Evolutionary conservation across 768 basidiomycete species (phyloP).

Genomic region (Mycena indigotica): DNA sequence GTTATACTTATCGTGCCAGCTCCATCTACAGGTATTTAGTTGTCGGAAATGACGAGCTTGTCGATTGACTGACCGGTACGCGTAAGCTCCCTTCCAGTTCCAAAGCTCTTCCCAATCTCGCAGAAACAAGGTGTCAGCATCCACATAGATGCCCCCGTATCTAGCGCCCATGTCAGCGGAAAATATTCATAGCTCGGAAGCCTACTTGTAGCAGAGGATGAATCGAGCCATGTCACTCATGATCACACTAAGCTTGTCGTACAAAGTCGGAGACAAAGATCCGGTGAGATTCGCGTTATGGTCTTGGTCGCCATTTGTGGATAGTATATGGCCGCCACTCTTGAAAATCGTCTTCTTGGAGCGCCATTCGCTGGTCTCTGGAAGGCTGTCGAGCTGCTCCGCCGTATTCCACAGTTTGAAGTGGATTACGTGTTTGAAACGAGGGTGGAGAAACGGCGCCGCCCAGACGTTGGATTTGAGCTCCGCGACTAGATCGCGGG

Average conservation of each 20-base stretch:
- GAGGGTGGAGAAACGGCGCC: constrained; percentile 88
- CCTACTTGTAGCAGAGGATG: constrained; percentile 74
- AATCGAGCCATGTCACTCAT: constrained; percentile 97
- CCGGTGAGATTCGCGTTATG: constrained; percentile 76
- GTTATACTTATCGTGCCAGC: constrained; percentile 73
- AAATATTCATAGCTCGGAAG: no score
- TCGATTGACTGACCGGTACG: constrained; percentile 80
- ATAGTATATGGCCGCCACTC: constrained; percentile 66
- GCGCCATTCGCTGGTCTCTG: constrained; percentile 92
- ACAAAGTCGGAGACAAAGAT: constrained; percentile 79
- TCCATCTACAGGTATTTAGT: neutral
- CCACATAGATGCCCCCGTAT: constrained; percentile 94
- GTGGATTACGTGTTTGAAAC: constrained; percentile 89
- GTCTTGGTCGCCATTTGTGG: constrained; percentile 31
- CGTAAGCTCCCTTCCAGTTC: constrained; percentile 98
- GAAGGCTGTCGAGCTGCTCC: constrained; percentile 88
- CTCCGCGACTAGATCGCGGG: constrained; percentile 77
- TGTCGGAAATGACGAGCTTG: constrained; percentile 49
- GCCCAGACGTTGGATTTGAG: constrained; percentile 90
- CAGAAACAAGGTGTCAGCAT: constrained; percentile 93
- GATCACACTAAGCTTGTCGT: constrained; percentile 90
- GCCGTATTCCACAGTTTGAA: constrained; percentile 99
- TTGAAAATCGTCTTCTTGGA: constrained; percentile 79
- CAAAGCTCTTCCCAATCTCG: constrained; percentile 99
- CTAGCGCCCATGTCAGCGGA: constrained; percentile 40